Evolutionary conservation across 805 yeast species (phyloP).

Genomic region (Alloascoidea africana): DNA sequence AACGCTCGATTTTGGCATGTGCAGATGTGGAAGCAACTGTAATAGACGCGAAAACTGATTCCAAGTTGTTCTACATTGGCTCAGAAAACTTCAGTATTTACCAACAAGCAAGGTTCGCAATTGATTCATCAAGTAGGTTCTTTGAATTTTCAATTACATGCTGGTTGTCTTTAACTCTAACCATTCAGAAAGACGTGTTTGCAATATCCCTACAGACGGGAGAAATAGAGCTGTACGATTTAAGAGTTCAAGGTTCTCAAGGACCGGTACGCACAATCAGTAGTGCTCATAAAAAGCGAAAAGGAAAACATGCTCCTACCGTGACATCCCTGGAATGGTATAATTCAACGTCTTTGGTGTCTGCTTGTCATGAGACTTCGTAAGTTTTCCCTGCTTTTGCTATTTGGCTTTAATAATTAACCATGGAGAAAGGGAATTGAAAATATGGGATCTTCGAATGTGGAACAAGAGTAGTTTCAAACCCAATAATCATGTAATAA

Average conservation of each 20-base stretch:
- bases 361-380: not conserved
- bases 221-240: no score
- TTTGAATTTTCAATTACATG: not conserved
- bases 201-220: no score
- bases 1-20: no score
- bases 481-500: not conserved
- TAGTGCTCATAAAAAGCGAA: not conserved
- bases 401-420: not conserved
- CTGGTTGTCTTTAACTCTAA: not conserved
- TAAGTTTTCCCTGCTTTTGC: not conserved
- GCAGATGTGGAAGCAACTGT: no score
- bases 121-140: not conserved
- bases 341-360: not conserved
- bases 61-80: no score
- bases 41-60: no score
- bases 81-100: no score
- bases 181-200: no score
- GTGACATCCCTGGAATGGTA: not conserved
- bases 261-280: not conserved
- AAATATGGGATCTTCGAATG: not conserved
- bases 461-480: not conserved
- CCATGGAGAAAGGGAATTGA: not conserved
- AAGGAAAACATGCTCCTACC: not conserved
- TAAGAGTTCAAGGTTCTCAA: not conserved
- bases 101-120: no score